A percentile compares a stretch with the other conserved stretches of the same genome.
These are phyloP conservation scores for Saturnispora sekii DNA, from an alignment of 805 yeast species.

Conservation along the genomic window DNA sequence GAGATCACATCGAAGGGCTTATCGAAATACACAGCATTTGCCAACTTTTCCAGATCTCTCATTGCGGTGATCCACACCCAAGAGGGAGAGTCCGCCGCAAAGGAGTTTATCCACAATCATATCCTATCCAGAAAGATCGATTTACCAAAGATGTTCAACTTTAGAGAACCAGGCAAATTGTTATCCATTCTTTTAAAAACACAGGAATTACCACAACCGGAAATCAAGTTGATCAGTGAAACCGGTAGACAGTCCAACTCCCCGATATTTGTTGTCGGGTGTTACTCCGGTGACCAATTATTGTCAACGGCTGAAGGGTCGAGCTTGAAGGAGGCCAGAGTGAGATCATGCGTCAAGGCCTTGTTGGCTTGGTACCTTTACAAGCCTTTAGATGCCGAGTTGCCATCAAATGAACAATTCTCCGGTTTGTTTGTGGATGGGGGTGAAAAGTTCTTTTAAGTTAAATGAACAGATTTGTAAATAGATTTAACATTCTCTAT, in stretches of 20 bases:
- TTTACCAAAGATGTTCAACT: constrained; percentile 62
- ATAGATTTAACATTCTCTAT: too few relatives aligned
- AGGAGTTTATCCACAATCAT: constrained; percentile 61
- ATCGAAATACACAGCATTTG: constrained; percentile 34
- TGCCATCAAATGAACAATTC: constrained; percentile 50
- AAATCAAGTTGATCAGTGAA: constrained; percentile 79
- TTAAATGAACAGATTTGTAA: not conserved
- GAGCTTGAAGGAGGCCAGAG: constrained; percentile 82
- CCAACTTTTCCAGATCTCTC: constrained; percentile 71
- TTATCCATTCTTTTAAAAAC: constrained; percentile 67
- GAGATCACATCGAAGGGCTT: constrained; percentile 22
- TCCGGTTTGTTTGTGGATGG: constrained; percentile 28
- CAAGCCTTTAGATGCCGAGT: constrained; percentile 55
- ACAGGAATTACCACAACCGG: constrained; percentile 64
- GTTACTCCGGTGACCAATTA: constrained; percentile 71
- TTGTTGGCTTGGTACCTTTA: constrained; percentile 88
- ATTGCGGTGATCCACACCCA: constrained; percentile 77
- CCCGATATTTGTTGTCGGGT: constrained; percentile 87
- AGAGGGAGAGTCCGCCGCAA: constrained; percentile 53
- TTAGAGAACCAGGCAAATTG: constrained; percentile 80
- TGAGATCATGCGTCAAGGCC: constrained; percentile 85
- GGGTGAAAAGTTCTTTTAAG: constrained; percentile 28
- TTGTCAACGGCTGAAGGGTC: constrained; percentile 94
- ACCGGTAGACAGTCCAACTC: constrained; percentile 80
- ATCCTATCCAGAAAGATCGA: constrained; percentile 78